Base-by-base conservation (phyloP, 2,329 filamentous ascomycete genomes). In the Coniella lustricola region DNA sequence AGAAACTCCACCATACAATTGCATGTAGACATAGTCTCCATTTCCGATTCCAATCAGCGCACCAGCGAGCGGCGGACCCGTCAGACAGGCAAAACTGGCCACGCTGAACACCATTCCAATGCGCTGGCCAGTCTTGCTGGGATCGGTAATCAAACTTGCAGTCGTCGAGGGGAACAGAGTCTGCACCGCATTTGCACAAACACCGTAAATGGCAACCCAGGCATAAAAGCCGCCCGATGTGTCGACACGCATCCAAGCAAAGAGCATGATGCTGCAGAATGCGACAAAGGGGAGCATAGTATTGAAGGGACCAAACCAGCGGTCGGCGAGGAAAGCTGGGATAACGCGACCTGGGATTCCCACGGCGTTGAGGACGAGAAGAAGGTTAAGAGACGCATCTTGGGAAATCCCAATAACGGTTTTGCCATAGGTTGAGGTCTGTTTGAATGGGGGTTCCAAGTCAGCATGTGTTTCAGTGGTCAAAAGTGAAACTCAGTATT, bases 281-380 rank as follows among this genome's bases (percentile, higher is more conserved):
- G 67, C 44, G 1, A 64, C 64, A 5, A 62, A 62, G 0, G 82
- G 72, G 21, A 80, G 70, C 52, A 84, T 69, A 33, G 81, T 66
- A 58, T 84, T 87, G 50, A 87, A 60, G 0, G 77, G 71, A 0
- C 84, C 84, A 10, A 67, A 47, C 35, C 21, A 50, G 10, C 61
- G 60, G 64, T 86, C 81, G 2, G 82, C 80, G 1, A 82, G 55
- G 52, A 72, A 68, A 58, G 75, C 79, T 1, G 81, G 81, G 0
- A 81, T 52, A 10, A 84, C 49, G 0, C 83, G 76, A 7, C 81
- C 80, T 2, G 77, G 51, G 7, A 79, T 48, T 1, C 82, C 79
- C 8, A 81, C 70, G 17, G 76, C 80, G 62, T 87, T 87, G 60
- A 85, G 68, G 4, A 85, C 67, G 22, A 86, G 69, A n/a, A 87